These are phyloP conservation scores for Exophiala alcalophila DNA, from an alignment of 2,329 filamentous ascomycete species.

Conservation along the genomic window DNA sequence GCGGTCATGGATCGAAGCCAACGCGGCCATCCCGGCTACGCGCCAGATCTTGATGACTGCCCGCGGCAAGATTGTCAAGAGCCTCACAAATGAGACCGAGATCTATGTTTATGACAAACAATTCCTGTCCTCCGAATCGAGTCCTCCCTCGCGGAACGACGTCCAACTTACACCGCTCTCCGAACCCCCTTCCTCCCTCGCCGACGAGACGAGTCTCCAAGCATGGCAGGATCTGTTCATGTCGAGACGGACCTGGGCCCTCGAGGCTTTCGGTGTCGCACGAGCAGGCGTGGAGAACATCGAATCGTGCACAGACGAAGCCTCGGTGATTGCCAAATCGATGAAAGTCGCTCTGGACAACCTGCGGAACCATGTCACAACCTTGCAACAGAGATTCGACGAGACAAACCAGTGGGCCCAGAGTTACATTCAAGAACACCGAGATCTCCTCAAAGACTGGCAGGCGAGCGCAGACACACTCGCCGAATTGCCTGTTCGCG, in stretches of 20 bases:
- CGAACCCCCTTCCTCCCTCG: conserved; percentile 72
- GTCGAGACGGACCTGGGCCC: conserved; percentile 75
- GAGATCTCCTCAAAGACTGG: conserved; percentile 44
- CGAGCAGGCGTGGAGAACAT: conserved; percentile 60
- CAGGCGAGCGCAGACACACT: conserved; percentile 38
- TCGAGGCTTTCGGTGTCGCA: conserved; percentile 67
- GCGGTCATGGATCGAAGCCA: conserved; percentile 72
- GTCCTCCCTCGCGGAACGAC: conserved; percentile 51
- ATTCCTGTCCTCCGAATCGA: conserved; percentile 53
- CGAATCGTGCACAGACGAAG: conserved; percentile 53
- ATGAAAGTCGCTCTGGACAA: conserved; percentile 84
- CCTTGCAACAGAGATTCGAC: conserved; percentile 44
- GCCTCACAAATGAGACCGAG: conserved; percentile 66
- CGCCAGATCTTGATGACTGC: conserved; percentile 85
- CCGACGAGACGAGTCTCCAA: conserved; percentile 72
- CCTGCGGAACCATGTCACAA: conserved; percentile 48
- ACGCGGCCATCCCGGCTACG: conserved; percentile 69
- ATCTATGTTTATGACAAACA: conserved; percentile 90
- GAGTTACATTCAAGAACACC: conserved; percentile 44
- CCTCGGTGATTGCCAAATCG: conserved; percentile 73
- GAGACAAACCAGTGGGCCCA: conserved; percentile 48
- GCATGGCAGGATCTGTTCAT: conserved; percentile 89
- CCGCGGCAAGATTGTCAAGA: conserved; percentile 78
- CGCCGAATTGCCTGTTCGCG: conserved; percentile 43
- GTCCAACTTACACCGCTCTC: conserved; percentile 57